A percentile compares a stretch with the other conserved stretches of the same genome.
These are phyloP conservation scores for Daldinia sp. DNA, from an alignment of 2,329 filamentous ascomycete genomes.

Conservation along the genomic window DNA sequence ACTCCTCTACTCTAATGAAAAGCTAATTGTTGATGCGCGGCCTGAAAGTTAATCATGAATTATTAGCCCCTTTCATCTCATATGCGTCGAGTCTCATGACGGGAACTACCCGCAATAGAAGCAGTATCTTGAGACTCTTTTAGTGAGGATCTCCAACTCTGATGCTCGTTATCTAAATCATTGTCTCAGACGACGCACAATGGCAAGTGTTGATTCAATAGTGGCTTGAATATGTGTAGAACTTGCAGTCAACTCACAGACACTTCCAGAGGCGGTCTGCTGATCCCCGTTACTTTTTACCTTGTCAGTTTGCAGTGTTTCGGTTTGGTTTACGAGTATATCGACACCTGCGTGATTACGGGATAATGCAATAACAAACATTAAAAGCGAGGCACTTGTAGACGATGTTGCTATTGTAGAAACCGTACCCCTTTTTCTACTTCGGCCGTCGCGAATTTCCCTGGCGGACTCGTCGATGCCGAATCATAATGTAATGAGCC, in stretches of 20 bases:
- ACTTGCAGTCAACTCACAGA: not conserved
- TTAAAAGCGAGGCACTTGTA: not conserved
- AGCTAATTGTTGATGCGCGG: not conserved
- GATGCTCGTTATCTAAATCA: not conserved
- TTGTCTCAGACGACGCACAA: constrained; percentile 3
- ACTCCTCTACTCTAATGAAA: not conserved
- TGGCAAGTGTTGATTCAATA: not conserved
- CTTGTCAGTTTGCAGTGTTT: not conserved
- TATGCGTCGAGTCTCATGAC: not conserved
- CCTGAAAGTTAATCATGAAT: not conserved
- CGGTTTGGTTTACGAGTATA: not conserved
- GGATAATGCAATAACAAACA: not conserved
- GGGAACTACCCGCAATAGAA: not conserved
- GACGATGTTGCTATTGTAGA: not conserved
- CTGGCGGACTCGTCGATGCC: not conserved
- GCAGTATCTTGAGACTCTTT: not conserved
- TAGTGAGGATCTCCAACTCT: not conserved
- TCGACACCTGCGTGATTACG: not conserved
- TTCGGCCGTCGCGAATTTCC: not conserved
- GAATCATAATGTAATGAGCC: not conserved
- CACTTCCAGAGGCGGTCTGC: no score
- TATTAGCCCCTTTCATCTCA: not conserved
- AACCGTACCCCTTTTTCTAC: not conserved
- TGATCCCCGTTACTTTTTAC: not conserved
- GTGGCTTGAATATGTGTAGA: not conserved